Base-by-base conservation (phyloP, 805 yeast genomes). In the Candida rishiriensis region DNA sequence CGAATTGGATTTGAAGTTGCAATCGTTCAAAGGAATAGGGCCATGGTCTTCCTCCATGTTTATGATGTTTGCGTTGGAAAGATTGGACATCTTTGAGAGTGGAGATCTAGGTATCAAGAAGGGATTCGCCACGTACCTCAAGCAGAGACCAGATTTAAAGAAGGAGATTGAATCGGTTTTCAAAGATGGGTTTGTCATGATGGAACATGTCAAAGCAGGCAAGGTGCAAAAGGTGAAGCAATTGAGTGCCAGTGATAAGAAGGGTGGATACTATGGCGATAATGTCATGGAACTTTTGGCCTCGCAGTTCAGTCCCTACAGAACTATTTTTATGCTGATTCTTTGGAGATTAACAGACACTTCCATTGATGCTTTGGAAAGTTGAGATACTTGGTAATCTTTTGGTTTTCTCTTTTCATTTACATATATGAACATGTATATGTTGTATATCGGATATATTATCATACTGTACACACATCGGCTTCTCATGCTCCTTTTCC, bases 41-140 rank as follows among this genome's bases (percentile, higher is more conserved):
- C 73, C 73, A 1, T 90, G 98, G 98, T 79, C 89, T 4, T 90
- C 93, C 0, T 85, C 84, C 43, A 90, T 90, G 96, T 90, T 88
- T 62, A 64, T 86, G 14, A 57, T 83, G 17, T 88, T 88, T 57
- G 84, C 85, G 1, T 65, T 89, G 37, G 73, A 73, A 21, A 72
- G 86, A 44, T 58, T 77, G 57, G 82, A 90, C 59, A 78, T 87
- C 0, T 88, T 88, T 60, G 83, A 93, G 5, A 67, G 76, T 5
- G 87, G 81, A 15, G 97, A 90, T 64, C 65, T 90, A 38, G 97
- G 97, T 1, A 76, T 90, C 2, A 88, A 90, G 29, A 69, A 95
- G 49, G 97, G 97, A 0, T 76, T 83, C 46, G 75, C 88, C 0
- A 61, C 71, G 28, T 90, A 87, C 61, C 59, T 86, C 18, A 68